Base-by-base conservation (phyloP, 805 yeast genomes). In the Metschnikowia drakensbergensis region DNA sequence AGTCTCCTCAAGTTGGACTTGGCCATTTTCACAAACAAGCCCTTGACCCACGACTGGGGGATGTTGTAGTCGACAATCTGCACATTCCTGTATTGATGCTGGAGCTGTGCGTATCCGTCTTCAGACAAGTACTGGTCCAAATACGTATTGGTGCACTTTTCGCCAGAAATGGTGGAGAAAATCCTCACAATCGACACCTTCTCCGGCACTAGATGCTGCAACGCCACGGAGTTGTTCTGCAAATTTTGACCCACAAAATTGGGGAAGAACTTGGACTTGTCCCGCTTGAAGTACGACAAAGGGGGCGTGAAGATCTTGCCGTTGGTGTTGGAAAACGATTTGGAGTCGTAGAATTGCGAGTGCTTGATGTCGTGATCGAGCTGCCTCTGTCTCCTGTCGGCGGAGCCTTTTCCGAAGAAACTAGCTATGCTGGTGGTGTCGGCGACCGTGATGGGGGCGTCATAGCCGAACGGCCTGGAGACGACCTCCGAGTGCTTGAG, bases 261-360 rank as follows among this genome's bases (percentile, higher is more conserved):
- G 7, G 98, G 96, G 68, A 94, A 88, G 63, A 81, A 94, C 41
- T 81, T 68, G 0, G 97, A 75, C 59, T 79, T 84, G 6, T 86
- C 91, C 9, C 73, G 68, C 51, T 79, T 80, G 78, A 92, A 91
- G 57, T 79, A 84, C 1, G 90, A 80, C n/a, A 79, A 73, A 1
- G 98, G 98, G 0, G 96, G 80, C 13, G 77, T 71, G 70, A 90
- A 94, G 53, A 91, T 74, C 67, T 90, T 89, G 25, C 98, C 99
- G 34, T 82, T 79, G 2, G 92, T 87, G 57, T 84, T 84, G 30
- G 43, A 53, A 45, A 59, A 72, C 2, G 76, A 71, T 50, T 71
- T 71, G 32, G 72, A 62, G 48, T 72, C 77, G 50, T 69, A 72
- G 54, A 72, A 67, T 5, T 75, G 74, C 10, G 76, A 72, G 53